Conservation (phyloP, 345 rosid genomes). For the Nasturtium officinale region DNA sequence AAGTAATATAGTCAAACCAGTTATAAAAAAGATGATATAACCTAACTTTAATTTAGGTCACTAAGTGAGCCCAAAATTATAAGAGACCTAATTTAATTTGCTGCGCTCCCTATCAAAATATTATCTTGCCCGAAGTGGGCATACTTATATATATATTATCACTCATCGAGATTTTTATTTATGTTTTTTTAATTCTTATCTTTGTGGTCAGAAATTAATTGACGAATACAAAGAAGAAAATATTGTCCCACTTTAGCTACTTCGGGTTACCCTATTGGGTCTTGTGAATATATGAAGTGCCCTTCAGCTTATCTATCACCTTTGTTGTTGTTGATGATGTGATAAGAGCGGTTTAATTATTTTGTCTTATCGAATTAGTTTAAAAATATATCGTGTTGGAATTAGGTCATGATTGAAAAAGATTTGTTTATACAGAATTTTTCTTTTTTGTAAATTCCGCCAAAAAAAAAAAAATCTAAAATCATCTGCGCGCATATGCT, state of each 20-base stretch:
- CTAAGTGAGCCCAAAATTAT: constrained; percentile 27
- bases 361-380: constrained; percentile 32
- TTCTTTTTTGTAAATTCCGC: constrained; percentile 8
- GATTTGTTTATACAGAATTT: neutral
- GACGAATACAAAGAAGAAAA: constrained; percentile 17
- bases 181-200: neutral
- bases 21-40: constrained; percentile 32
- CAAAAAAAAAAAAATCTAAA: neutral
- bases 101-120: constrained; percentile 32
- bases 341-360: constrained; percentile 35
- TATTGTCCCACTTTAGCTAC: constrained; percentile 5
- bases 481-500: constrained; percentile 6
- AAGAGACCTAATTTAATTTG: constrained; percentile 40
- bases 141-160: constrained; percentile 38
- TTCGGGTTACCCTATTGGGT: constrained; percentile 35
- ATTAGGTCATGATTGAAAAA: constrained; percentile 43
- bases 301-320: constrained; percentile 44
- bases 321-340: constrained; percentile 25
- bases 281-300: constrained; percentile 31
- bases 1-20: constrained; percentile 23
- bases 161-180: constrained; percentile 17
- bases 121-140: constrained; percentile 40
- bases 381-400: constrained; percentile 27
- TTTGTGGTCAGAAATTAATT: constrained; percentile 28
- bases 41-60: constrained; percentile 48